phyloP scores from a whole-genome alignment of 257 asterid genomes.

The Euphrasia confusa region DNA sequence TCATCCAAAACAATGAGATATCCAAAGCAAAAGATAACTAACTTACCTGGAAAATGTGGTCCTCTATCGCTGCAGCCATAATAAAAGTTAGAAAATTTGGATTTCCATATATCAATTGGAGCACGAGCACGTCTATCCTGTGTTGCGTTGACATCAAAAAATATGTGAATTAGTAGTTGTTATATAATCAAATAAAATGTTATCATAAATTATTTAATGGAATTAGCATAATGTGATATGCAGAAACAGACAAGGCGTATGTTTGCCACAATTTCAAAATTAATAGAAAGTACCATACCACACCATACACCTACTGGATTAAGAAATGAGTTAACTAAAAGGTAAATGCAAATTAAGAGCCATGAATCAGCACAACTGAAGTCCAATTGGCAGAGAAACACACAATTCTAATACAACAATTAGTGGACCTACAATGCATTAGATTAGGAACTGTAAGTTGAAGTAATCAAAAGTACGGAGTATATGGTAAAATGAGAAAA shows the following conservation, averaged over 20 bases:
- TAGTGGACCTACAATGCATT: slow-evolving; percentile 13
- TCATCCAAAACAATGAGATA: slow-evolving; percentile 11
- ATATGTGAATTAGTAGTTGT: slow-evolving; percentile 19
- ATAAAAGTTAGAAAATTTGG: slow-evolving; percentile 64
- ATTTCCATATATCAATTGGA: slow-evolving; percentile 87
- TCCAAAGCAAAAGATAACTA: slow-evolving; percentile 16
- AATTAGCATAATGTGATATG: slow-evolving; percentile 9
- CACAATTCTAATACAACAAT: not conserved
- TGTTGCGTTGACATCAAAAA: slow-evolving; percentile 28
- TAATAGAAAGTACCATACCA: not conserved
- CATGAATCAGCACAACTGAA: slow-evolving; percentile 10
- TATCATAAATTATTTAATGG: not conserved
- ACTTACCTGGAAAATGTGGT: slow-evolving; percentile 66
- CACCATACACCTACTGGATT: not conserved
- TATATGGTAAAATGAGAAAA: not conserved
- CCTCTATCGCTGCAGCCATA: slow-evolving; percentile 87
- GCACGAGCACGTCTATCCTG: slow-evolving; percentile 61
- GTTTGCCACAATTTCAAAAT: slow-evolving; percentile 7
- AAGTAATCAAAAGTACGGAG: no score
- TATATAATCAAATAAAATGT: slow-evolving; percentile 13
- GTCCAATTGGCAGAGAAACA: not conserved
- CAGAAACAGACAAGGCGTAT: slow-evolving; percentile 13
- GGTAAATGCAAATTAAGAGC: slow-evolving; percentile 8
- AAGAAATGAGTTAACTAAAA: not conserved
- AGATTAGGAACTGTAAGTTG: slow-evolving; percentile 2